Conservation (phyloP, 164 flowering plant genomes). For the Saururus chinensis region DNA sequence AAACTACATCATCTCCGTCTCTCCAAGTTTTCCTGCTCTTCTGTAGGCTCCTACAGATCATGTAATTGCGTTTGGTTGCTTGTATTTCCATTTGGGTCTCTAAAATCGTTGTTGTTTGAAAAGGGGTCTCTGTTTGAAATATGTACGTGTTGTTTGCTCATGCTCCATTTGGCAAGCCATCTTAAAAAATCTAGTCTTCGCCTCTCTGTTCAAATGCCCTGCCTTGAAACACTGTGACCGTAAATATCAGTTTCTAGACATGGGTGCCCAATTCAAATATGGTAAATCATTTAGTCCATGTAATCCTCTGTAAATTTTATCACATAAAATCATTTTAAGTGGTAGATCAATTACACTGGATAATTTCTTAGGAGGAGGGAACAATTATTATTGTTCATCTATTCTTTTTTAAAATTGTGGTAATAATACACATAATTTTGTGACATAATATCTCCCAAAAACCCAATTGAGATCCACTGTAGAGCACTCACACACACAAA, state of each 20-base stretch:
- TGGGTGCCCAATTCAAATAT: too few species aligned
- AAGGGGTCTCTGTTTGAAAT: conserved; percentile 11
- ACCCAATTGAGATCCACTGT: too few species aligned
- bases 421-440: too few species aligned
- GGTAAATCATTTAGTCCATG: too few species aligned
- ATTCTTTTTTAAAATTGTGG: too few species aligned
- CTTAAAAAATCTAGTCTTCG: not conserved
- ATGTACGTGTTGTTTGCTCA: conserved; percentile 24
- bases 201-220: conserved; percentile 17
- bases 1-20: not conserved
- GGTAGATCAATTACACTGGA: too few species aligned
- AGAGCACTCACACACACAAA: too few species aligned
- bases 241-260: conserved; percentile 9
- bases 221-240: conserved; percentile 13
- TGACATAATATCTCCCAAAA: too few species aligned
- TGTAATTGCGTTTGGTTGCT: conserved; percentile 15
- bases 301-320: too few species aligned
- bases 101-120: conserved; percentile 3
- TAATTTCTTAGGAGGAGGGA: too few species aligned
- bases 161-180: not conserved
- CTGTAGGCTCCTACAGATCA: conserved; percentile 12
- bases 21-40: not conserved
- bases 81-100: conserved; percentile 1
- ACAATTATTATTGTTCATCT: too few species aligned
- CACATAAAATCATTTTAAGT: too few species aligned